Percentiles rank a stretch among this genome's conserved stretches.
Conservation (phyloP, 805 yeast genomes). For the Torulaspora franciscae region DNA sequence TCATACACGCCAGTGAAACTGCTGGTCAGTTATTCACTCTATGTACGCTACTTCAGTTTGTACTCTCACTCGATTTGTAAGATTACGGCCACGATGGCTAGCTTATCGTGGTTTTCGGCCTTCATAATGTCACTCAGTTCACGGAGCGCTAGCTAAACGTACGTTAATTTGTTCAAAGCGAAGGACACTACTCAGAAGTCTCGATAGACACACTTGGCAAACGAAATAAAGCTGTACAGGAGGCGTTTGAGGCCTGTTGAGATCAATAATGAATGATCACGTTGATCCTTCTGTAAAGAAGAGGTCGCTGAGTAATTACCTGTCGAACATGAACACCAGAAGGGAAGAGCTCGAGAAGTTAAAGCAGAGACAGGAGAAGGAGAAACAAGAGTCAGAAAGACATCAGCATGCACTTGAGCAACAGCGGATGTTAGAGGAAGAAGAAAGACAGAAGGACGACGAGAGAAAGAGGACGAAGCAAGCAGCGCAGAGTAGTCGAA, state of each 20-base stretch:
- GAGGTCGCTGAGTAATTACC: conserved; percentile 33
- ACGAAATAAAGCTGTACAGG: not conserved
- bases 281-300: conserved; percentile 22
- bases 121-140: too few species aligned
- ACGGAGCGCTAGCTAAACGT: too few species aligned
- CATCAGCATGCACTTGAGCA: conserved; percentile 4
- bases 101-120: too few species aligned
- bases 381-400: conserved; percentile 2
- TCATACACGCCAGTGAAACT: conserved; percentile 3
- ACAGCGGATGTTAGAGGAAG: not conserved
- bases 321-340: conserved; percentile 30
- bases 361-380: conserved; percentile 8
- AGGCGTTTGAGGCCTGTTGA: not conserved
- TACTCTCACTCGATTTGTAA: not conserved
- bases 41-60: not conserved
- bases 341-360: conserved; percentile 29
- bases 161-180: too few species aligned
- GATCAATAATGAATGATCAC: conserved; percentile 9
- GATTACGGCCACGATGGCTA: not conserved
- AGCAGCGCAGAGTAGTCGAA: not conserved
- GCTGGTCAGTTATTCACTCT: conserved; percentile 11
- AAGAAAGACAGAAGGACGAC: conserved; percentile 1
- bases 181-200: too few species aligned
- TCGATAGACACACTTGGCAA: not conserved
- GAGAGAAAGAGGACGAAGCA: not conserved